A percentile compares a stretch with the other conserved stretches of the same genome.
Conservation (phyloP, 257 asterid genomes). For the Nicotiana sylvestris region DNA sequence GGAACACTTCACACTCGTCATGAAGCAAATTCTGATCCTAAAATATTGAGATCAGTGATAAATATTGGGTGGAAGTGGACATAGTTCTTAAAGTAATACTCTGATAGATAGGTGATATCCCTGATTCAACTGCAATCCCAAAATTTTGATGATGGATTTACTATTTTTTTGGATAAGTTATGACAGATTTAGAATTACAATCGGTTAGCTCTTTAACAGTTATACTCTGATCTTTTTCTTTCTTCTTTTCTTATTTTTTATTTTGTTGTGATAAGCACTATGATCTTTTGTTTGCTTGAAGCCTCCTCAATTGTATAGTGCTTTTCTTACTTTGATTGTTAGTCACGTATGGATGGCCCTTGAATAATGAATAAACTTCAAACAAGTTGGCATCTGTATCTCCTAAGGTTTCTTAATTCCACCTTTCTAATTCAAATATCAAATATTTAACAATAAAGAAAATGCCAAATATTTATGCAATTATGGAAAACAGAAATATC, state of each 20-base stretch:
- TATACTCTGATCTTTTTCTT: neutral
- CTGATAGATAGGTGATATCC: neutral
- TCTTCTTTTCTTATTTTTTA: neutral
- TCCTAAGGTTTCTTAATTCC: neutral
- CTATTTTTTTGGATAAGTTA: neutral
- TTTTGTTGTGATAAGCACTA: neutral
- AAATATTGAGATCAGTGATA: neutral
- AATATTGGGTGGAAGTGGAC: neutral
- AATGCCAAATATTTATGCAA: neutral
- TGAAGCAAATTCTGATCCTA: neutral
- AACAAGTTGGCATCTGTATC: neutral
- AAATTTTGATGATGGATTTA: neutral
- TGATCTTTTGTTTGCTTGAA: neutral
- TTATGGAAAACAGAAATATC: neutral
- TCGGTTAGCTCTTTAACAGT: neutral
- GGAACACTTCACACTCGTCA: neutral
- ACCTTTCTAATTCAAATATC: neutral
- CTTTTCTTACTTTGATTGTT: neutral
- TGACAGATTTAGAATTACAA: neutral
- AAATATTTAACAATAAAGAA: neutral
- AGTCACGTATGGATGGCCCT: neutral
- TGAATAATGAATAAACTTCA: neutral
- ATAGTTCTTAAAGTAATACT: neutral
- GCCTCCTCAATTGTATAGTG: neutral
- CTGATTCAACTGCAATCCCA: neutral